Evolutionary conservation across 441 rosid genomes (phyloP).

Genomic region (Populus tomentosa): DNA sequence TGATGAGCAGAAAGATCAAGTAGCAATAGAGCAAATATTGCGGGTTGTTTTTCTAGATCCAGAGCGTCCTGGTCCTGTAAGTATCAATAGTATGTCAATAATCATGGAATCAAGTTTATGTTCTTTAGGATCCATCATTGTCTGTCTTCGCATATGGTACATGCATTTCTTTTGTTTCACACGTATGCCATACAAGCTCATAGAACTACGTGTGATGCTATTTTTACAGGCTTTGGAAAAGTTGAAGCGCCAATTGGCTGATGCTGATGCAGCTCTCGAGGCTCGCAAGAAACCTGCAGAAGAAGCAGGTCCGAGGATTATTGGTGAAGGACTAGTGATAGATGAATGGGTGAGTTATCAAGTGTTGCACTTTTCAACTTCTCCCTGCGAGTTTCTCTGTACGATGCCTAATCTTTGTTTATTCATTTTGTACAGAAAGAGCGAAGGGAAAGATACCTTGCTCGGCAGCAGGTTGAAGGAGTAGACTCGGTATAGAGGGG

Average conservation of each 20-base stretch:
- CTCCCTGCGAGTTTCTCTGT: not conserved
- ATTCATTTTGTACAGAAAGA: conserved; percentile 37
- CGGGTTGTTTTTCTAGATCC: conserved; percentile 67
- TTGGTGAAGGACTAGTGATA: conserved; percentile 73
- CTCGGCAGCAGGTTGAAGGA: conserved; percentile 45
- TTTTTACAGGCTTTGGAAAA: conserved; percentile 46
- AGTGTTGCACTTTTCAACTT: not conserved
- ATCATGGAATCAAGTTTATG: not conserved
- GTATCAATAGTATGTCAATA: conserved; percentile 4
- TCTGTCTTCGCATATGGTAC: not conserved
- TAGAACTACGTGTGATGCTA: not conserved
- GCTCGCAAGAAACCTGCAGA: conserved; percentile 56
- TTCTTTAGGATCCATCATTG: not conserved
- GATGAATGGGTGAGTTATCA: conserved; percentile 69
- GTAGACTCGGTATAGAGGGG: conserved; percentile 39
- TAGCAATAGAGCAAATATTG: conserved; percentile 54
- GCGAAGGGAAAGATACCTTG: conserved; percentile 57
- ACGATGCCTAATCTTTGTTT: not conserved
- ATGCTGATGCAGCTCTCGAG: conserved; percentile 63
- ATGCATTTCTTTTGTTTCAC: not conserved
- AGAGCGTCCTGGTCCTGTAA: conserved; percentile 49
- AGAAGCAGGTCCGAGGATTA: conserved; percentile 40
- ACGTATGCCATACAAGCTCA: not conserved
- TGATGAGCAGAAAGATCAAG: conserved; percentile 69
- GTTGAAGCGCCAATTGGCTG: conserved; percentile 51